A percentile compares a stretch with the other conserved stretches of the same genome.
phyloP scores from a whole-genome alignment of 208 protist genomes.

The Acanthamoeba culbertsoni region DNA sequence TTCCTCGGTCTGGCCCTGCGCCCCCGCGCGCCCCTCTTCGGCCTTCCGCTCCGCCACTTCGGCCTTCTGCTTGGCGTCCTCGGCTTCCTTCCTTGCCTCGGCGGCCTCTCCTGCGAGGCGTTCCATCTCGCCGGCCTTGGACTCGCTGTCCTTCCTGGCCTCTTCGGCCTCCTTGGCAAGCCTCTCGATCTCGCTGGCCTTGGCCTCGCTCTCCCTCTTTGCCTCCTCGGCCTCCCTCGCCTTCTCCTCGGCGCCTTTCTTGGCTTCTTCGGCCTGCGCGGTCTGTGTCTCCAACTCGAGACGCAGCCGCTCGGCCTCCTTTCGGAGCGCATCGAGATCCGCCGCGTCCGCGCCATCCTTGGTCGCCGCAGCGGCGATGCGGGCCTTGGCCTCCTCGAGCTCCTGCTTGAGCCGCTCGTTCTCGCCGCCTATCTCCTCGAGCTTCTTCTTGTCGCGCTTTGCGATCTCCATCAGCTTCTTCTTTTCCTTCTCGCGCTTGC shows the following conservation, averaged over 20 bases:
- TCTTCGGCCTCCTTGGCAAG: too few relatives aligned
- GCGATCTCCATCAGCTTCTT: not conserved
- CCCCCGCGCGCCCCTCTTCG: not conserved
- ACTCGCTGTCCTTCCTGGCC: too few relatives aligned
- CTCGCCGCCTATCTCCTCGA: not conserved
- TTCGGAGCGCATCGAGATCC: not conserved
- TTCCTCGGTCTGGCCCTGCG: not conserved
- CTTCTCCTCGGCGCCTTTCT: not conserved
- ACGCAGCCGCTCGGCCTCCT: not conserved
- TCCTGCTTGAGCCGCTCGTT: not conserved
- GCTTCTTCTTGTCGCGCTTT: conserved; percentile 2
- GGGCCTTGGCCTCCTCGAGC: not conserved
- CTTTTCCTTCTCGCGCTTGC: conserved; percentile 21
- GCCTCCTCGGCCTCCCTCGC: not conserved
- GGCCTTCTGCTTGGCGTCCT: not conserved
- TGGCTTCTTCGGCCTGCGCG: not conserved
- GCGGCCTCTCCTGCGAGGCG: too few relatives aligned
- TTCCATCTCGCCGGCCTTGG: too few relatives aligned
- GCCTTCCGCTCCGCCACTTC: not conserved
- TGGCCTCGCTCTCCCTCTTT: not conserved
- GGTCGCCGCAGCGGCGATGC: not conserved
- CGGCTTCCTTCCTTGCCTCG: not conserved
- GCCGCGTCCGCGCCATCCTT: not conserved
- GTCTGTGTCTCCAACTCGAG: not conserved
- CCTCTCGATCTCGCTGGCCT: too few relatives aligned